These are phyloP conservation scores for Glomus cerebriforme DNA, from an alignment of 192 early-diverging fungal species.

Conservation along the genomic window DNA sequence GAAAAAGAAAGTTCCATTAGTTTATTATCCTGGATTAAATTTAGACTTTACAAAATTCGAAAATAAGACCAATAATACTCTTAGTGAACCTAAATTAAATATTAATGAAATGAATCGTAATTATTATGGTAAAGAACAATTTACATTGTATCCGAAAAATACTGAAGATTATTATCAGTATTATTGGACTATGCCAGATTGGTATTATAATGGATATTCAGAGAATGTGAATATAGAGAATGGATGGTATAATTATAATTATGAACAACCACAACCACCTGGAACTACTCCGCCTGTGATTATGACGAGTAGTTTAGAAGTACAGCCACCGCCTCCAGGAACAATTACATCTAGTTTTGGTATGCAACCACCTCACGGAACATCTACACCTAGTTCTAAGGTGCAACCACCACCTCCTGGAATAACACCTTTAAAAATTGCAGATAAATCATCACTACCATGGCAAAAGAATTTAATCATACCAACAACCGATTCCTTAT, in stretches of 20 bases:
- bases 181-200: background rate
- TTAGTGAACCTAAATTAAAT: background rate
- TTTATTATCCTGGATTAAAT: slow-evolving; percentile 18
- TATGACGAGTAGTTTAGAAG: background rate
- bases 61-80: background rate
- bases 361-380: background rate
- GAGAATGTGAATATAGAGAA: background rate
- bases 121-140: background rate
- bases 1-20: slow-evolving; percentile 4
- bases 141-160: background rate
- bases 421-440: background rate
- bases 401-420: background rate
- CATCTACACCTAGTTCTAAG: background rate
- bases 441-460: background rate
- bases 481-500: background rate
- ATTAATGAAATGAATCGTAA: background rate
- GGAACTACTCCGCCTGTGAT: background rate
- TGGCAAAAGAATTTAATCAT: background rate
- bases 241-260: background rate
- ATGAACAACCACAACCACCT: background rate
- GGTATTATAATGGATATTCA: background rate
- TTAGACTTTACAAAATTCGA: background rate
- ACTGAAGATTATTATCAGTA: background rate
- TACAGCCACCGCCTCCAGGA: background rate
- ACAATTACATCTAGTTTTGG: background rate